Base-by-base conservation (phyloP, 1,284 basidiomycete species). In the Cryptococcus depauperatus region DNA sequence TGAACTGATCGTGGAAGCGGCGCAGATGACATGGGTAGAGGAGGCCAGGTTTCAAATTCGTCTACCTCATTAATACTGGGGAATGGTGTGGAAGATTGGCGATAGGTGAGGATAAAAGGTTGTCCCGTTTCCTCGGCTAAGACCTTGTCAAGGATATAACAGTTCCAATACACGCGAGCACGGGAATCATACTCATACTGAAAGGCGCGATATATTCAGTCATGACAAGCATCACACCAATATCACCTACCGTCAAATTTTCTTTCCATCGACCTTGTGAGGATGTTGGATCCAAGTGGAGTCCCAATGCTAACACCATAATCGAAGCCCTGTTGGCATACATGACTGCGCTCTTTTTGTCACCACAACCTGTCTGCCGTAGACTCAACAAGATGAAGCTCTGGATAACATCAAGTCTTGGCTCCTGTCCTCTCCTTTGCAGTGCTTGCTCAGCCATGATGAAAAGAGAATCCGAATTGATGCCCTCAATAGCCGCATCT, bases 391-490 rank as follows among this genome's bases (percentile, higher is more conserved):
- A 50, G 48, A 72, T 62, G 35, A 70, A 59, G 8, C 63, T 57
- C 50, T 74, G 73, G 2, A 68, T 53, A 10, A 62, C 54, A 40
- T 67, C 62, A 21, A 68, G 54, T 7, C 62, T 54, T 6, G 51
- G 54, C 37, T 62, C 59, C 23, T 52, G 52, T 8, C 57, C 52
- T 13, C 50, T 54, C 27, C 56, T 52, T 27, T 56, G 56, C 14
- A 68, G 54, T 5, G 54, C 50, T 13, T 51, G 47, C 38, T 68
- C 61, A 8, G 66, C 65, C 56, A 62, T 59, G 4, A 35, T 39
- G 38, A 61, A 64, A 4, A 88, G 71, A 44, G 81, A 83, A 55
- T 84, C 80, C 61, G 85, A 80, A 22, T 44, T 8, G n/a, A 37
- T 21, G 32, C 40, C 47, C 8, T 52, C 47, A 21, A n/a, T 25